phyloP scores from a whole-genome alignment of 2,329 filamentous ascomycete species.

The Onygena corvina region DNA sequence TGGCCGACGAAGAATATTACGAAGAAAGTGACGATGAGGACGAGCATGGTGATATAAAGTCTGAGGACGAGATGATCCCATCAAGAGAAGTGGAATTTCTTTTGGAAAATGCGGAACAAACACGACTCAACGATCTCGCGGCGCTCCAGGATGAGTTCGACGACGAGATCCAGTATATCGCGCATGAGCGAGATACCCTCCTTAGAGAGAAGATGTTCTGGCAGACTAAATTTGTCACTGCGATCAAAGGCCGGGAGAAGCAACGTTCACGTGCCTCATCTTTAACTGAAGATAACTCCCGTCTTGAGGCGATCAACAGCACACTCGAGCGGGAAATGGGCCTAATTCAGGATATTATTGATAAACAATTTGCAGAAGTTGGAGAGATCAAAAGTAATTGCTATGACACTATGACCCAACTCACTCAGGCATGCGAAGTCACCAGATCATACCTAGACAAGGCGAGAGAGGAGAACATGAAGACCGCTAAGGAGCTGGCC shows the following conservation, averaged over 20 bases:
- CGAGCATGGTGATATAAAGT: not conserved
- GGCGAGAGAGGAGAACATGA: slow-evolving; percentile 2
- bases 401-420: not conserved
- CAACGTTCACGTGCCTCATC: not conserved
- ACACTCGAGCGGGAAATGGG: slow-evolving; percentile 1
- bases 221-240: slow-evolving; percentile 8
- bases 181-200: not conserved
- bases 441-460: not conserved
- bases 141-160: slow-evolving; percentile 7
- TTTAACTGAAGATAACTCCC: not conserved
- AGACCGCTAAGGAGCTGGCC: slow-evolving; percentile 4
- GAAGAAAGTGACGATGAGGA: not conserved
- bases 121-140: slow-evolving; percentile 7
- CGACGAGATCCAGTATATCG: slow-evolving; percentile 2
- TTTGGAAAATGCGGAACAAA: slow-evolving; percentile 6
- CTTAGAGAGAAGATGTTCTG: slow-evolving; percentile 2
- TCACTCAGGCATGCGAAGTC: not conserved
- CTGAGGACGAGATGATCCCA: slow-evolving; percentile 7
- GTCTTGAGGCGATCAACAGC: not conserved
- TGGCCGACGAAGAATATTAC: not conserved
- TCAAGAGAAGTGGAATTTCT: slow-evolving; percentile 9
- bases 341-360: slow-evolving; percentile 2
- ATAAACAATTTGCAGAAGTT: not conserved
- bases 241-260: slow-evolving; percentile 4
- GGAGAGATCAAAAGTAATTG: not conserved